Conservation (phyloP, 177 flowering plant genomes). For the Vitis hybrid region DNA sequence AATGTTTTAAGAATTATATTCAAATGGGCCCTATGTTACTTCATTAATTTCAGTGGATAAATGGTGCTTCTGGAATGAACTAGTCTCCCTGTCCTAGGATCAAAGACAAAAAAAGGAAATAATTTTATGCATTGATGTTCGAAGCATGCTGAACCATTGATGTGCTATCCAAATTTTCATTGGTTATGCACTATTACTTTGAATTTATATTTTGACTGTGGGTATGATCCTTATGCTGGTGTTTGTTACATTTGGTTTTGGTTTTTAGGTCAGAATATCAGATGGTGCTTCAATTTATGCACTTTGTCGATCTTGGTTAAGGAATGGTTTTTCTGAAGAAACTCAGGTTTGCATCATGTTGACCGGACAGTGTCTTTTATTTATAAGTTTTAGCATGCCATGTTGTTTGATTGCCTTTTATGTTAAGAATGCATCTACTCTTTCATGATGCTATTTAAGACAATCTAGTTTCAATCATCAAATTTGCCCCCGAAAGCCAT, state of each 20-base stretch:
- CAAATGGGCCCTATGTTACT: too few relatives aligned
- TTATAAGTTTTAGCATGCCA: not conserved
- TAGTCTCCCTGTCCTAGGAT: too few relatives aligned
- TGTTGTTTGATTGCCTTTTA: not conserved
- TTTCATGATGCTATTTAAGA: too few relatives aligned
- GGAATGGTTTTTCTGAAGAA: constrained; percentile 73
- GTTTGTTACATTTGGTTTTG: constrained; percentile 5
- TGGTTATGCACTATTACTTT: not conserved
- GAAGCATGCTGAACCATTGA: too few relatives aligned
- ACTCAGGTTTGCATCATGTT: constrained; percentile 50
- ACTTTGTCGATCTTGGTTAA: constrained; percentile 90
- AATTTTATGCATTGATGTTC: too few relatives aligned
- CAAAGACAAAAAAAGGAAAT: too few relatives aligned
- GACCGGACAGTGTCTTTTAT: not conserved
- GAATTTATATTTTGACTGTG: not conserved
- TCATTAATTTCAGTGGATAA: too few relatives aligned
- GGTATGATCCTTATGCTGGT: not conserved
- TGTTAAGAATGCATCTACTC: not conserved
- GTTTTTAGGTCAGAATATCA: constrained; percentile 58
- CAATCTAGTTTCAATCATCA: too few relatives aligned
- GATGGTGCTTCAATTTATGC: constrained; percentile 79
- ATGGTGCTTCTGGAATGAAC: too few relatives aligned
- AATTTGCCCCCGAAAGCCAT: too few relatives aligned
- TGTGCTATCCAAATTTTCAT: too few relatives aligned
- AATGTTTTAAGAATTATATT: too few relatives aligned